phyloP scores from a whole-genome alignment of 257 asterid genomes.

The Voacanga thouarsii region DNA sequence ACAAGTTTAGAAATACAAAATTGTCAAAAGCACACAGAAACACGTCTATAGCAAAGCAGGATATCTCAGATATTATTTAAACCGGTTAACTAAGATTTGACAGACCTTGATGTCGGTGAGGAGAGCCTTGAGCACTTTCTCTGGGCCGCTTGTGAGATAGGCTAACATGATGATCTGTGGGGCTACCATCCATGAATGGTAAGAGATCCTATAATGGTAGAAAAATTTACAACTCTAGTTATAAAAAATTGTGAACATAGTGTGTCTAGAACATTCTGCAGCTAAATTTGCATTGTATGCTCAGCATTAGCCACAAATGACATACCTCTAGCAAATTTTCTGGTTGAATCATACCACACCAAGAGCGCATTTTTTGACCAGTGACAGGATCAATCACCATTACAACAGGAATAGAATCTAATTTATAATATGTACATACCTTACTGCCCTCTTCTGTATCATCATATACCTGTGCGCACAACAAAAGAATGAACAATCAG shows the following conservation, averaged over 20 bases:
- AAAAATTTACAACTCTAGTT: not conserved
- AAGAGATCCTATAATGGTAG: conserved; percentile 66
- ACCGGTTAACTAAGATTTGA: not conserved
- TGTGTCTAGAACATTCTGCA: not conserved
- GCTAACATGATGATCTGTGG: conserved; percentile 68
- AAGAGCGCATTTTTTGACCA: conserved; percentile 90
- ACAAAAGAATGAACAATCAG: conserved; percentile 17
- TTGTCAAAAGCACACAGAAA: not conserved
- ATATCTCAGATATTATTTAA: not conserved
- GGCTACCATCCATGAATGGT: conserved; percentile 85
- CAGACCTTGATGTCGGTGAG: conserved; percentile 24
- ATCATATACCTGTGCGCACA: conserved; percentile 58
- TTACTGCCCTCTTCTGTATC: conserved; percentile 98
- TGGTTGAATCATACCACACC: conserved; percentile 98
- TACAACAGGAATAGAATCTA: conserved; percentile 75
- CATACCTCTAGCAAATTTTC: conserved; percentile 84
- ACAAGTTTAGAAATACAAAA: not conserved
- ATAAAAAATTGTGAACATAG: not conserved
- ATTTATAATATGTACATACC: conserved; percentile 82
- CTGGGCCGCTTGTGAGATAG: conserved; percentile 85
- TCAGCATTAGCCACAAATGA: not conserved
- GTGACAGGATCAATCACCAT: conserved; percentile 88
- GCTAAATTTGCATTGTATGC: not conserved
- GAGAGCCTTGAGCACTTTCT: conserved; percentile 57
- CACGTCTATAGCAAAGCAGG: not conserved